Evolutionary conservation across 2,329 filamentous ascomycete genomes (phyloP).

Genomic region (Teratosphaeria destructans): DNA sequence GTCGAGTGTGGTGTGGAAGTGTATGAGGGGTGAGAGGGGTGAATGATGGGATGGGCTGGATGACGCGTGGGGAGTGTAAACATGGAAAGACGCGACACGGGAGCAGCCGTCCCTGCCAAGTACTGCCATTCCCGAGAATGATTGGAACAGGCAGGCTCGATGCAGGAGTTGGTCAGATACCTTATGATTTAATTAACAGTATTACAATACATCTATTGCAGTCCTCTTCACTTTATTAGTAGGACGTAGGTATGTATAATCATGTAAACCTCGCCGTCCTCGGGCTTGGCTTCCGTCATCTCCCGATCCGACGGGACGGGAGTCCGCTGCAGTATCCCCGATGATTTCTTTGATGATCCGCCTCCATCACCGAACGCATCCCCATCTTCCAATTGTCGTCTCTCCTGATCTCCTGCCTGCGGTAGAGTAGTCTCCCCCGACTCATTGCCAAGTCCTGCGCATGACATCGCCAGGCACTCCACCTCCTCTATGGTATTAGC

Average conservation of each 20-base stretch:
- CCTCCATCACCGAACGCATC: not conserved
- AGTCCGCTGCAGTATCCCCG: not conserved
- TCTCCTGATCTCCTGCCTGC: not conserved
- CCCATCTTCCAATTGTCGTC: not conserved
- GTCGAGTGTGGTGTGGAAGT: not conserved
- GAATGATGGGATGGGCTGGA: not conserved
- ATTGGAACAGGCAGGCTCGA: not conserved
- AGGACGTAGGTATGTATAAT: not conserved
- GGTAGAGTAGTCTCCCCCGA: too few species aligned
- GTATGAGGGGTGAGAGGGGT: not conserved
- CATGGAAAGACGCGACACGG: not conserved
- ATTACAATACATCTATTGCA: too few species aligned
- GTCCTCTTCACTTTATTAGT: too few species aligned
- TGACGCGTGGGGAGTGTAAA: slow-evolving; percentile 2
- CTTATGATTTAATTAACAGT: too few species aligned
- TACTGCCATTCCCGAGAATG: not conserved
- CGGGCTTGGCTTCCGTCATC: not conserved
- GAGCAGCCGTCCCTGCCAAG: not conserved
- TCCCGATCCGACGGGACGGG: not conserved
- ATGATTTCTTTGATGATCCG: not conserved
- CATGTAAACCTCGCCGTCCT: not conserved
- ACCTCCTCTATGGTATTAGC: slow-evolving; percentile 37
- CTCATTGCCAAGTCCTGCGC: slow-evolving; percentile 5
- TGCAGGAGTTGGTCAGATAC: too few species aligned
- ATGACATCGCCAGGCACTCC: slow-evolving; percentile 12